Base-by-base conservation (phyloP, 2,329 filamentous ascomycete genomes). In the Epichloe gansuensis region DNA sequence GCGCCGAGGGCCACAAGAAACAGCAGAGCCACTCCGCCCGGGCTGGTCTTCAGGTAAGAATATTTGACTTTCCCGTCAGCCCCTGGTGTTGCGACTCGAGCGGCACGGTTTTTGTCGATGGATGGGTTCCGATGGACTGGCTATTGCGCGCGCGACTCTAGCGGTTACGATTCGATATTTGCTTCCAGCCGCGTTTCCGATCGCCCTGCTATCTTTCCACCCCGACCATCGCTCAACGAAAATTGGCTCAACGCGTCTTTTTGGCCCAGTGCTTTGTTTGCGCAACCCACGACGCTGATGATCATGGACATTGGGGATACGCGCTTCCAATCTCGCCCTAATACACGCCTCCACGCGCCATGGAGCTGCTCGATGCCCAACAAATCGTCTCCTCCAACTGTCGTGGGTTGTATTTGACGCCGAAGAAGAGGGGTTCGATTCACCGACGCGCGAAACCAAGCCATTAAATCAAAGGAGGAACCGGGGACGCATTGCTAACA, bases 11-110 rank as follows among this genome's bases (percentile, higher is more conserved):
- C 52, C 75, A 83, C 68, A 88, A 87, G 76, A 95, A 95, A 77
- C 85, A 88, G 67, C 88, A 94, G 75, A 95, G 93, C 75, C 91
- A 95, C 77, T 95, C 90, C 64, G 88, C 89, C 67, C 91, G 93
- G 72, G 91, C 91, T 69, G 91, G 91, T 68, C 81, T 96, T 62
- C 91, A 96, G 86, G 91, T 96, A 78, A 79, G 58, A 55, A 48
- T 17, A 17, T 8, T 8, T 42, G 21, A 41, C 75, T 65, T 54
- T 46, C 53, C 54, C 31, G 23, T 35, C 35, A 49, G 46, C 51
- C 28, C 21, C 15, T 46, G 55, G 52, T 47, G 43, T 37, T 37
- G 53, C 47, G 21, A 52, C 47, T 17, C 42, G 31, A 38, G 25
- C 35, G n/a, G 34, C 49, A 21, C 37, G 34, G 17, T 52, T 50